A percentile compares a stretch with the other conserved stretches of the same genome.
Conservation (phyloP, 2,329 filamentous ascomycete genomes). For the Paecilomyces niveus region DNA sequence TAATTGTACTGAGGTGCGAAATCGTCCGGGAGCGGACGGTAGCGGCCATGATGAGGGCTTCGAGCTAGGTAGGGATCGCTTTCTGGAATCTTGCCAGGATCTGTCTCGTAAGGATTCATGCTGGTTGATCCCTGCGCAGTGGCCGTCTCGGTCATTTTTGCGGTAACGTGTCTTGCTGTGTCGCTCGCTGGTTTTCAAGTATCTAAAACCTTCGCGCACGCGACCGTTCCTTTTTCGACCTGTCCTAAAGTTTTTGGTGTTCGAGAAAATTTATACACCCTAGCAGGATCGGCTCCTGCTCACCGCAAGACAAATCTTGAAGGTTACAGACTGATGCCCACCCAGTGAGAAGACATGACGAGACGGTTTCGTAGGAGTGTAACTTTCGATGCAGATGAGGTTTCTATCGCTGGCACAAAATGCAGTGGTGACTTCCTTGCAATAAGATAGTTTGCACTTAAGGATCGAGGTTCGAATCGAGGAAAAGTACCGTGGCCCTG, state of each 20-base stretch:
- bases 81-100: constrained; percentile 20
- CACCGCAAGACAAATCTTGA: not conserved
- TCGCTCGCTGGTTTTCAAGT: not conserved
- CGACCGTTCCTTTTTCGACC: not conserved
- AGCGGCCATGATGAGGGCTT: constrained; percentile 28
- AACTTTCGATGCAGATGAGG: not conserved
- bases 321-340: not conserved
- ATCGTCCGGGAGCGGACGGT: constrained; percentile 24
- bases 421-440: not conserved
- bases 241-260: not conserved
- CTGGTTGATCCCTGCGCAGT: constrained; percentile 1
- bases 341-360: not conserved
- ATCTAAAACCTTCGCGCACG: not conserved
- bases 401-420: not conserved
- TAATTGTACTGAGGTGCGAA: constrained; percentile 27
- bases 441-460: not conserved
- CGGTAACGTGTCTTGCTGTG: not conserved
- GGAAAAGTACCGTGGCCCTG: not conserved
- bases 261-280: not conserved
- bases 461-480: not conserved
- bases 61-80: constrained; percentile 27
- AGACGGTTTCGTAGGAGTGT: not conserved
- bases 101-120: constrained; percentile 29
- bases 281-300: not conserved
- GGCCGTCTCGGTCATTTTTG: not conserved